Percentiles rank a stretch among this genome's conserved stretches.
Conservation (phyloP, 345 rosid genomes). For the Gossypium anomalum region DNA sequence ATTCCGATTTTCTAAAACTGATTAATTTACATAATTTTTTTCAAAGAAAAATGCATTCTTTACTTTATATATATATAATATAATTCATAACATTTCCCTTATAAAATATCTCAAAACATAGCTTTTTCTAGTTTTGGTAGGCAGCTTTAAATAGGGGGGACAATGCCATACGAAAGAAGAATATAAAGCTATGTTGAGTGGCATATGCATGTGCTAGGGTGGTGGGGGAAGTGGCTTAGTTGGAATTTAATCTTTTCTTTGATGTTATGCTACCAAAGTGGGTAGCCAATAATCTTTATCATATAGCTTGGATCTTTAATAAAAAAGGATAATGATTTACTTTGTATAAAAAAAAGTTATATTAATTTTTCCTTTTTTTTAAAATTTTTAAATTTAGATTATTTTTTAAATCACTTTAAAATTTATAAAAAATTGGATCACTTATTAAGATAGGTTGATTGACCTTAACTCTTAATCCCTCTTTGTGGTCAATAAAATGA, state of each 20-base stretch:
- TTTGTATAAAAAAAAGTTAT: too few relatives aligned
- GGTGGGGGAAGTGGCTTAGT: slow-evolving; percentile 2
- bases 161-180: background rate
- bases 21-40: too few relatives aligned
- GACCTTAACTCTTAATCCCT: too few relatives aligned
- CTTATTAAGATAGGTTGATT: too few relatives aligned
- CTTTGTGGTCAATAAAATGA: too few relatives aligned
- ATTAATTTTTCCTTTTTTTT: too few relatives aligned
- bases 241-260: background rate
- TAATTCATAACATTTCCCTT: background rate
- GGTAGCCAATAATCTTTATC: background rate
- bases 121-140: background rate
- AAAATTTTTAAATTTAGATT: too few relatives aligned
- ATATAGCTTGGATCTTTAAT: background rate
- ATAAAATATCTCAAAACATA: background rate
- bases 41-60: background rate
- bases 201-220: slow-evolving; percentile 12
- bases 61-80: too few relatives aligned
- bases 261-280: background rate
- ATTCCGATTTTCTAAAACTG: too few relatives aligned
- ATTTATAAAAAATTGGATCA: too few relatives aligned
- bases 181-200: slow-evolving; percentile 2
- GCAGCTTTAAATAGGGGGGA: background rate
- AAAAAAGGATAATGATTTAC: background rate
- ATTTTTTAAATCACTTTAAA: too few relatives aligned